These are phyloP conservation scores for Zoysia pacifica DNA, from an alignment of 176 grass and related monocot genomes.

Conservation along the genomic window DNA sequence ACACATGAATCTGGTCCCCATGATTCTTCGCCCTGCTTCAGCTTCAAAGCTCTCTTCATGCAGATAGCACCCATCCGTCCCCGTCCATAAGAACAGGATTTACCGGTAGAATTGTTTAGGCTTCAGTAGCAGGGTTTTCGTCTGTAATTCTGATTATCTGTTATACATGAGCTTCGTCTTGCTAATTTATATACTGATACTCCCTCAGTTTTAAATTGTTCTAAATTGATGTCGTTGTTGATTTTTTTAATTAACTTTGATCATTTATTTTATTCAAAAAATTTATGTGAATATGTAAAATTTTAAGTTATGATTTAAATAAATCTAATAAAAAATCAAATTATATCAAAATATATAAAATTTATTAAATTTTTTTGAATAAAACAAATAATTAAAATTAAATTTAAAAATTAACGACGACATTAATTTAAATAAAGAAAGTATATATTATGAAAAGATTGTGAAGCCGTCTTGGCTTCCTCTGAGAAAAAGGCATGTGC, in stretches of 20 bases:
- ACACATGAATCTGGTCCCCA: not conserved
- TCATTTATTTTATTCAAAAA: no score
- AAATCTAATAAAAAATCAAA: no score
- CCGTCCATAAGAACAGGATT: conserved; percentile 35
- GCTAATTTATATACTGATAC: conserved; percentile 17
- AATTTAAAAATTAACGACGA: no score
- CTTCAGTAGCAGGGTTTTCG: conserved; percentile 6
- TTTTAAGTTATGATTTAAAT: no score
- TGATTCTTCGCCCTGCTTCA: not conserved
- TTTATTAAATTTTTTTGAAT: no score
- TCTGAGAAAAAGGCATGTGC: not conserved
- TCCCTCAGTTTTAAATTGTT: no score
- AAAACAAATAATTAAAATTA: no score
- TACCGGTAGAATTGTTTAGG: conserved; percentile 38
- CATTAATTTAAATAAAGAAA: not conserved
- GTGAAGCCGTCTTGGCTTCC: not conserved
- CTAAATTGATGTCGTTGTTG: no score
- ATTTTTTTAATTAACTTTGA: no score
- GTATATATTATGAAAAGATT: conserved; percentile 6
- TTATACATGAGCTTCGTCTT: conserved; percentile 5
- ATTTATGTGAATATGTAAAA: no score
- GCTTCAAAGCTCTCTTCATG: no score
- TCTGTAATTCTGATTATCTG: conserved; percentile 30
- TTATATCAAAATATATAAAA: no score
- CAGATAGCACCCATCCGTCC: conserved; percentile 26